phyloP scores from a whole-genome alignment of 768 basidiomycete genomes.

The Trametes cingulata region DNA sequence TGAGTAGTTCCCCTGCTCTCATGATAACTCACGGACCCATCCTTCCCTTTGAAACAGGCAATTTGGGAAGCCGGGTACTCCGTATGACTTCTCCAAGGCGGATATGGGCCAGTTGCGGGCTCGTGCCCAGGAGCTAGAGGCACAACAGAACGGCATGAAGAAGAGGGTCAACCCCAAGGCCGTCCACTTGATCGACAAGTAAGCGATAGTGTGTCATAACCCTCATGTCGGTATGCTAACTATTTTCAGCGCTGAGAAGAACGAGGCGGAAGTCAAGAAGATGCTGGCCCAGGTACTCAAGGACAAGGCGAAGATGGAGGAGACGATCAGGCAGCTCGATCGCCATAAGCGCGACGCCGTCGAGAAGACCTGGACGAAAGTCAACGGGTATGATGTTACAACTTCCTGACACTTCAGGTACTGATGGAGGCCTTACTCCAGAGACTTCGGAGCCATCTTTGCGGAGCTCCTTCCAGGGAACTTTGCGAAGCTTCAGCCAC shows the following conservation, averaged over 20 bases:
- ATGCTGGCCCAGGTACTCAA: slow-evolving; percentile 86
- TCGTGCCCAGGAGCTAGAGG: slow-evolving; percentile 73
- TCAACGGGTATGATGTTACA: slow-evolving; percentile 67
- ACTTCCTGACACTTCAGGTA: not conserved
- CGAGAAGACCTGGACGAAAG: slow-evolving; percentile 94
- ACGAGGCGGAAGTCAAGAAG: slow-evolving; percentile 82
- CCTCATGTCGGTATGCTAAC: not conserved
- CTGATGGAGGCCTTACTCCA: slow-evolving; percentile 33
- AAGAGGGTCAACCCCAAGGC: slow-evolving; percentile 96
- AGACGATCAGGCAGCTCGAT: slow-evolving; percentile 91
- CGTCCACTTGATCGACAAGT: slow-evolving; percentile 95
- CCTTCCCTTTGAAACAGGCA: slow-evolving; percentile 45
- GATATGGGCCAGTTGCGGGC: slow-evolving; percentile 61
- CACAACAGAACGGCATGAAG: slow-evolving; percentile 82
- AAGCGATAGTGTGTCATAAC: slow-evolving; percentile 29
- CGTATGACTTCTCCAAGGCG: slow-evolving; percentile 74
- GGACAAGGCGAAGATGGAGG: slow-evolving; percentile 94
- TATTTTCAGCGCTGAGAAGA: slow-evolving; percentile 81
- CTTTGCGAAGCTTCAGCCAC: slow-evolving; percentile 91
- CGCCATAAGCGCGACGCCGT: slow-evolving; percentile 92
- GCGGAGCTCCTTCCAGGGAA: slow-evolving; percentile 95
- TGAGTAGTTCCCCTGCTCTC: slow-evolving; percentile 42
- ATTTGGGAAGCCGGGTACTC: slow-evolving; percentile 80
- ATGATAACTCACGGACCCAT: not conserved
- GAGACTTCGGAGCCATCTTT: slow-evolving; percentile 96